A percentile compares a stretch with the other conserved stretches of the same genome.
These are phyloP conservation scores for Tetrahymena elliotti DNA, from an alignment of 73 alveolate genomes.

Conservation along the genomic window DNA sequence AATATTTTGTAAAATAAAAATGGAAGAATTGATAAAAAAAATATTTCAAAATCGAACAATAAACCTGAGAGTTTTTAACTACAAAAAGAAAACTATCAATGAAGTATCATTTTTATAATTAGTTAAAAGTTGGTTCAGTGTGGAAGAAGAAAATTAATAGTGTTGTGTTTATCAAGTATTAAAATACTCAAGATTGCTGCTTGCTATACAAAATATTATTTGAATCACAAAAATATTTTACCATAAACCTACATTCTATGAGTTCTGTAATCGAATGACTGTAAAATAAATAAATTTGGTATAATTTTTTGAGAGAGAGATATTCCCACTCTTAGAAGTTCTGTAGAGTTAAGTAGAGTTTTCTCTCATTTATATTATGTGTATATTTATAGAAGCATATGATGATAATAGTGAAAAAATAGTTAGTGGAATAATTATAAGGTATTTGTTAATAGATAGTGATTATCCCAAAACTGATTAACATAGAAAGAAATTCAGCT, in stretches of 20 bases:
- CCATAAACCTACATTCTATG: background rate
- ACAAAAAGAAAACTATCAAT: no score
- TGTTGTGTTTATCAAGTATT: no score
- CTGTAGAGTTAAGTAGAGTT: background rate
- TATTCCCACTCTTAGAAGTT: background rate
- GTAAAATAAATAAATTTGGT: background rate
- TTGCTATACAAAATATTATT: no score
- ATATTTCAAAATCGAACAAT: no score
- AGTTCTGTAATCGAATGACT: background rate
- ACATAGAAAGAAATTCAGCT: background rate
- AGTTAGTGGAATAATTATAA: background rate
- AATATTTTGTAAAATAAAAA: no score
- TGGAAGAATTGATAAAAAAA: no score
- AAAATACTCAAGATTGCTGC: no score
- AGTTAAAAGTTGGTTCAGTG: background rate
- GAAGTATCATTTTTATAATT: no score
- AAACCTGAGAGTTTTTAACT: no score
- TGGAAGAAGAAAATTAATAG: background rate
- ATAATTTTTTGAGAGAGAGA: background rate
- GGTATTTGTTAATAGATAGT: background rate
- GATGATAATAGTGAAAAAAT: background rate
- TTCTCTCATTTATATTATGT: background rate
- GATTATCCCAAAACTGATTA: background rate
- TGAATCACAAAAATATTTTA: no score
- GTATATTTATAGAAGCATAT: background rate